phyloP scores from a whole-genome alignment of 768 basidiomycete species.

The Scleroderma bovista region DNA sequence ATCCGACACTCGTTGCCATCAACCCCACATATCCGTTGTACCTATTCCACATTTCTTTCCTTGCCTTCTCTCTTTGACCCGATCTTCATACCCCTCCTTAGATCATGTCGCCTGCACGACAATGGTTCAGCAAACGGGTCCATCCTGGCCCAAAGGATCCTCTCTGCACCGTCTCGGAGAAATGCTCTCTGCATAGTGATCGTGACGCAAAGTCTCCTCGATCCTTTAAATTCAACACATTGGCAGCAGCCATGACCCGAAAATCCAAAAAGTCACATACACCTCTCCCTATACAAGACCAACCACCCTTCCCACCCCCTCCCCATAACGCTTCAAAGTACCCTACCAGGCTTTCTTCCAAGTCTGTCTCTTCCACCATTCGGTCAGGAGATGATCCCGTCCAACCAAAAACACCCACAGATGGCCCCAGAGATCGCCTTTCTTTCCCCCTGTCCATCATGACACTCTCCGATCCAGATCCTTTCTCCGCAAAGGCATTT shows the following conservation, averaged over 20 bases:
- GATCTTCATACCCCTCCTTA: background rate
- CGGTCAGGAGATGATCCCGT: slow-evolving; percentile 49
- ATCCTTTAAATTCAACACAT: slow-evolving; percentile 45
- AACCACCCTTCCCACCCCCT: slow-evolving; percentile 11
- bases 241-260: slow-evolving; percentile 58
- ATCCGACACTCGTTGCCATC: background rate
- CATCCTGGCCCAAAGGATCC: slow-evolving; percentile 19
- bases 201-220: slow-evolving; percentile 18
- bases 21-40: background rate
- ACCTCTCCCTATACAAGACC: slow-evolving; percentile 49
- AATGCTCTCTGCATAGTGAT: slow-evolving; percentile 14
- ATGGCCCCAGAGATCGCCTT: slow-evolving; percentile 27
- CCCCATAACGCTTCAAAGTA: slow-evolving; percentile 18
- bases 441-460: slow-evolving; percentile 45
- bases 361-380: slow-evolving; percentile 50
- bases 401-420: slow-evolving; percentile 50
- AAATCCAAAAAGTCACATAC: slow-evolving; percentile 54
- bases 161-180: slow-evolving; percentile 26
- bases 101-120: slow-evolving; percentile 18
- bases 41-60: background rate
- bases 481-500: slow-evolving; percentile 51
- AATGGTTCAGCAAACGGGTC: slow-evolving; percentile 26
- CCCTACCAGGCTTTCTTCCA: slow-evolving; percentile 42
- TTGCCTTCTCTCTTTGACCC: background rate
- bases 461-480: slow-evolving; percentile 59